A percentile compares a stretch with the other conserved stretches of the same genome.
These are phyloP conservation scores for Clausena lansium DNA, from an alignment of 345 rosid species.

Conservation along the genomic window DNA sequence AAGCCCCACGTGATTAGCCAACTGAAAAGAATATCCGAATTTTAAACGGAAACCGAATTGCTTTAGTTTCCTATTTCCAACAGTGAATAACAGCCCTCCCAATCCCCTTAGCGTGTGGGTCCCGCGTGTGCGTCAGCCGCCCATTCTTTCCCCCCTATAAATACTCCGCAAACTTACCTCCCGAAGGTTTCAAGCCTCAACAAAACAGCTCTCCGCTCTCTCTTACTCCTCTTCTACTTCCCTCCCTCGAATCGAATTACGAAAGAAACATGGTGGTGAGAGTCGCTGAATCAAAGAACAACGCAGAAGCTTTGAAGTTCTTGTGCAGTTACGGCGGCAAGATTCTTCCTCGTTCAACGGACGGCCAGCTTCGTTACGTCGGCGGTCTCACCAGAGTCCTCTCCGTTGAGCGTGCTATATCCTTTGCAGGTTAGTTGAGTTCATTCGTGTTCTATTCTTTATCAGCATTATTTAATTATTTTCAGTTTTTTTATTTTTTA, in stretches of 20 bases:
- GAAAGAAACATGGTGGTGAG: slow-evolving; percentile 21
- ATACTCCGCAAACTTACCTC: neutral
- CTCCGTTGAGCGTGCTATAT: slow-evolving; percentile 60
- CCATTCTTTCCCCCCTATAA: neutral
- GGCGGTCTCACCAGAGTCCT: slow-evolving; percentile 85
- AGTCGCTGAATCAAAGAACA: neutral
- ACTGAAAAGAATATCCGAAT: neutral
- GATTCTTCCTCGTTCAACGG: slow-evolving; percentile 63
- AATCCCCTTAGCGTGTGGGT: neutral
- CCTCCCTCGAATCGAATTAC: too few species aligned
- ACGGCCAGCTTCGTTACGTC: slow-evolving; percentile 79
- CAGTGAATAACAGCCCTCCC: neutral
- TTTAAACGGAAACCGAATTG: neutral
- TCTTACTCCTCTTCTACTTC: too few species aligned
- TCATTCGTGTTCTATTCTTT: neutral
- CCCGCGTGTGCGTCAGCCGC: neutral
- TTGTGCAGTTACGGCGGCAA: slow-evolving; percentile 85
- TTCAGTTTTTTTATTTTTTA: neutral
- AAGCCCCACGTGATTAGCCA: neutral
- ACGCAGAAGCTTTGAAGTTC: slow-evolving; percentile 42
- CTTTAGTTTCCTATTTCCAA: neutral
- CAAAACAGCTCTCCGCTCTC: neutral
- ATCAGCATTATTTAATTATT: neutral
- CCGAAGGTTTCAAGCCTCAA: slow-evolving; percentile 6
- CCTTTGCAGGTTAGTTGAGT: slow-evolving; percentile 51